These are phyloP conservation scores for Neofusicoccum sp. DNA, from an alignment of 2,329 filamentous ascomycete species.

Conservation along the genomic window DNA sequence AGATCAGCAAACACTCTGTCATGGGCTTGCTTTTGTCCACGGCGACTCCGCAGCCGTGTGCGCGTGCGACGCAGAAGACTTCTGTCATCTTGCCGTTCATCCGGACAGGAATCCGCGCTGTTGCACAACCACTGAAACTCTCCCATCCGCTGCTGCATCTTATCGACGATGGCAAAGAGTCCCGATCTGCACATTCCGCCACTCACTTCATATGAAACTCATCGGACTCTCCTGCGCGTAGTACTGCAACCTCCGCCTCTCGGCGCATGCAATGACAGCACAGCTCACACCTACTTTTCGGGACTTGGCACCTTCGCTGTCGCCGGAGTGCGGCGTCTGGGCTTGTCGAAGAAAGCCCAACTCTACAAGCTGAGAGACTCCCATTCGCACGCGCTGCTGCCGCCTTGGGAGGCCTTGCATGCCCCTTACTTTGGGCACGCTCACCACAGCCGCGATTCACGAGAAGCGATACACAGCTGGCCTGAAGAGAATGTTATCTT, in stretches of 20 bases:
- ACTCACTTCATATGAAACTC: not conserved
- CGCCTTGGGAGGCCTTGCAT: not conserved
- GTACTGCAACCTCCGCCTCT: conserved; percentile 1
- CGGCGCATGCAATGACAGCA: conserved; percentile 12
- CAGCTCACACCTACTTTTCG: conserved; percentile 15
- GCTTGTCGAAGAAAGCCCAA: not conserved
- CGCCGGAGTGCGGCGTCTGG: conserved; percentile 1
- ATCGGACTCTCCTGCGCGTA: not conserved
- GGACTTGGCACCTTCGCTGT: conserved; percentile 9
- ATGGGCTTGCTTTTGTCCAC: not conserved
- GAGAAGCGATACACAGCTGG: not conserved
- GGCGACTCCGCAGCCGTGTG: not conserved
- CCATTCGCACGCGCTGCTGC: not conserved
- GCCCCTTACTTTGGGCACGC: too few species aligned
- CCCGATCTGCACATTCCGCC: not conserved
- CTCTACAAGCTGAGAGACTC: not conserved
- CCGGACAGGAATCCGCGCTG: not conserved
- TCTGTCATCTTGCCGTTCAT: not conserved
- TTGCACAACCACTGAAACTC: not conserved
- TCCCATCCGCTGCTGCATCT: not conserved
- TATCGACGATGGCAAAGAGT: not conserved
- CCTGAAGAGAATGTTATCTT: not conserved
- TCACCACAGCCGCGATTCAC: not conserved
- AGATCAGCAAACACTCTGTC: conserved; percentile 17
- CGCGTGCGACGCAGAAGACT: not conserved